Evolutionary conservation across 768 basidiomycete species (phyloP).

Genomic region (Amanita pseudoporphyria): DNA sequence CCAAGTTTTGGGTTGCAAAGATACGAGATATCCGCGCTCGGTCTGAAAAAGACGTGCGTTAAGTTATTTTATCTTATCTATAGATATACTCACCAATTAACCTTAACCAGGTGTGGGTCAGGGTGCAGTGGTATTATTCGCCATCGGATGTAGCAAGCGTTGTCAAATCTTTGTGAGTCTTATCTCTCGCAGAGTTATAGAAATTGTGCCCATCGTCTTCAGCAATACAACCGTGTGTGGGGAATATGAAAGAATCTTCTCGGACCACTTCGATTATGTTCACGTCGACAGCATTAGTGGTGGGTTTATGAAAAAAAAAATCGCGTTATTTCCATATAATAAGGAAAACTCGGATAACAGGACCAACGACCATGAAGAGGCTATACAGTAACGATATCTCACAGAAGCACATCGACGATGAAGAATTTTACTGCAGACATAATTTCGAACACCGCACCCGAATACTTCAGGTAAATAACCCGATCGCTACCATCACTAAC

Average conservation of each 20-base stretch:
- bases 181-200: not conserved
- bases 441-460: conserved; percentile 21
- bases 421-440: conserved; percentile 41
- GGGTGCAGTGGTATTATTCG: conserved; percentile 48
- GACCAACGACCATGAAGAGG: not conserved
- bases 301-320: conserved; percentile 14
- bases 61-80: conserved; percentile 8
- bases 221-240: conserved; percentile 33
- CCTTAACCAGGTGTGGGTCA: conserved; percentile 39
- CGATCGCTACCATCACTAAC: not conserved
- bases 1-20: conserved; percentile 44
- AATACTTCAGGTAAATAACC: conserved; percentile 20
- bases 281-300: conserved; percentile 31
- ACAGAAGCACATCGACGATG: conserved; percentile 28
- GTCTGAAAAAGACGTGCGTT: conserved; percentile 19
- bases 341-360: not conserved
- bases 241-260: conserved; percentile 37
- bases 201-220: not conserved
- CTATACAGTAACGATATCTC: conserved; percentile 28
- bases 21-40: conserved; percentile 36
- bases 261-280: conserved; percentile 35
- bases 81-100: not conserved
- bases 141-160: conserved; percentile 33
- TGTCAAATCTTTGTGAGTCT: conserved; percentile 40
- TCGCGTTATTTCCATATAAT: not conserved